Percentiles rank a stretch among this genome's conserved stretches.
These are phyloP conservation scores for Capsicum baccatum DNA, from an alignment of 257 asterid species.

Conservation along the genomic window DNA sequence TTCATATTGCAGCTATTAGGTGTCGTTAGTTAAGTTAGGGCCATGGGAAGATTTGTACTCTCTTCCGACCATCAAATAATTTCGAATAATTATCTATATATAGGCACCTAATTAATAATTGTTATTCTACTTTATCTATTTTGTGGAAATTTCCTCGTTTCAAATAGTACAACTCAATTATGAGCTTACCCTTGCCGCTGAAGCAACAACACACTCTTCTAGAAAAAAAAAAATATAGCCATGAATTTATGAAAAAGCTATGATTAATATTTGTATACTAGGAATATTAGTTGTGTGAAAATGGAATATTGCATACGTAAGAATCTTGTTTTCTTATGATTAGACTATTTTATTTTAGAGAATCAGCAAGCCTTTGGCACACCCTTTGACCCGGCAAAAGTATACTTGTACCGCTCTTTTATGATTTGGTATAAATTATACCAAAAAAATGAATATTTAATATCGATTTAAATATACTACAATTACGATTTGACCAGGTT, in stretches of 20 bases:
- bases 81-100: not conserved
- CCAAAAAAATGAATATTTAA: too few species aligned
- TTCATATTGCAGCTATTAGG: not conserved
- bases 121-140: not conserved
- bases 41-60: not conserved
- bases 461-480: too few species aligned
- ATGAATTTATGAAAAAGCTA: not conserved
- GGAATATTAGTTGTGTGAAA: not conserved
- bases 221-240: not conserved
- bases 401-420: too few species aligned
- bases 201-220: not conserved
- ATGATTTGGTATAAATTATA: too few species aligned
- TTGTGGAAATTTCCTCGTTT: not conserved
- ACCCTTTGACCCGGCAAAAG: too few species aligned
- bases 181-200: not conserved
- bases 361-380: too few species aligned
- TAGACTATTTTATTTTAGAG: not conserved
- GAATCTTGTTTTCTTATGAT: not conserved
- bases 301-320: not conserved
- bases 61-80: not conserved
- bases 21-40: not conserved
- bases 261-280: not conserved
- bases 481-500: too few species aligned
- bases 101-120: not conserved
- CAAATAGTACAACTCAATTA: not conserved